Evolutionary conservation across 2,329 filamentous ascomycete species (phyloP).

Genomic region (Periconia sp.): DNA sequence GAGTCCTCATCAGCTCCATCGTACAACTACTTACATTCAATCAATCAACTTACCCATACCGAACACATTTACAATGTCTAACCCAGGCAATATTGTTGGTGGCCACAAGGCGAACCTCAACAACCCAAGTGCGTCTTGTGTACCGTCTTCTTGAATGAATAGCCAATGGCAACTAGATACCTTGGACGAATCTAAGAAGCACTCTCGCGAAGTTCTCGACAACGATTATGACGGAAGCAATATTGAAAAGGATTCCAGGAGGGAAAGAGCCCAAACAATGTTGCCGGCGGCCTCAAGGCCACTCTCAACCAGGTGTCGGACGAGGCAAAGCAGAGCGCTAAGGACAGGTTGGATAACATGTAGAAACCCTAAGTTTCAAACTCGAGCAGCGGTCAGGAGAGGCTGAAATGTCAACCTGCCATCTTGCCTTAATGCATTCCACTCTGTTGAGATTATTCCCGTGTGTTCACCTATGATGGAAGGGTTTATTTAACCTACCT

Average conservation of each 20-base stretch:
- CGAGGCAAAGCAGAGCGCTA: constrained; percentile 62
- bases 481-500: too few species aligned
- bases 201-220: constrained; percentile 61
- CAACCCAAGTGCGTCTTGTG: not conserved
- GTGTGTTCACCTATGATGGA: too few species aligned
- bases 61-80: too few species aligned
- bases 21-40: too few species aligned
- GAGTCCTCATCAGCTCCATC: too few species aligned
- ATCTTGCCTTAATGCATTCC: too few species aligned
- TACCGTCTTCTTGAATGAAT: not conserved
- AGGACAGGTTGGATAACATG: constrained; percentile 58
- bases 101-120: constrained; percentile 4
- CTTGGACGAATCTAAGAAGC: constrained; percentile 62
- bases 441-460: too few species aligned
- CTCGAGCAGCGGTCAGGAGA: too few species aligned
- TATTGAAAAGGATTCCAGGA: constrained; percentile 32
- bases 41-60: too few species aligned
- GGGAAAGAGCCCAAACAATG: constrained; percentile 62
- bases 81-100: too few species aligned
- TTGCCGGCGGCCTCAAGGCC: constrained; percentile 45
- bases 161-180: constrained; percentile 43
- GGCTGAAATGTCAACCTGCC: too few species aligned
- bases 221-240: constrained; percentile 55
- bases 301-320: constrained; percentile 61
- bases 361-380: too few species aligned